Base-by-base conservation (phyloP, 306 rosid species). In the Macrotyloma uniflorum region DNA sequence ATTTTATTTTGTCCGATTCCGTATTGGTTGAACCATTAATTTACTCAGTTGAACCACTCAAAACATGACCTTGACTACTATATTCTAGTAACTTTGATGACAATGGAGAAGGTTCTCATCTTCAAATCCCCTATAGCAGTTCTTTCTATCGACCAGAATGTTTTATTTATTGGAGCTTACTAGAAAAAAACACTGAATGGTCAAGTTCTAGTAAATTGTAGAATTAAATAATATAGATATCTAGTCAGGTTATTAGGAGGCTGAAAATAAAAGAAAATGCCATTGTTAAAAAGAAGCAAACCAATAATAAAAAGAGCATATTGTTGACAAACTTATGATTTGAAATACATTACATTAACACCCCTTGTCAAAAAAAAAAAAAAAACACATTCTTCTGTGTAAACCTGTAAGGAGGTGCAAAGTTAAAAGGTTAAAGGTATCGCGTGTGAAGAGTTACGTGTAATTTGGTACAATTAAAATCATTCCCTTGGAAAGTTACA, bases 241-340 rank as follows among this genome's bases (percentile, higher is more conserved):
- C 55, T 33, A 35, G 10, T 75, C 18, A 49, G 38, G 22, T 3
- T 76, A 64, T 30, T 8, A 43, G 36, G 16, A 66, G 32, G 43
- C 22, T 38, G 12, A 54, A 24, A 50, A 22, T 20, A 30, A 46
- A 19, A 61, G 26, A 15, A 61, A 28, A 28, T 3, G 11, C 5
- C 10, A 61, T 45, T 28, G 61, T 71, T 71, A 13, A 58, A 70
- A 24, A 47, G 42, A 57, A 64, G 26, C 19, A 74, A 67, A 19
- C n/a, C 7, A 79, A 47, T 12, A 1, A 57, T 26, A 24, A 24
- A 57, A 22, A 24, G 16, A 57, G 2, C 9, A 57, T 24, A 5
- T 57, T 57, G 13, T 0, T 57, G 9, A 24, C 64, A 6, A 30
- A 3, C 32, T 2, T 30, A 0, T 1, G 32, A 30, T 53, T 55